Conservation (phyloP, 176 grass and related monocot genomes). For the Raddia distichophylla region DNA sequence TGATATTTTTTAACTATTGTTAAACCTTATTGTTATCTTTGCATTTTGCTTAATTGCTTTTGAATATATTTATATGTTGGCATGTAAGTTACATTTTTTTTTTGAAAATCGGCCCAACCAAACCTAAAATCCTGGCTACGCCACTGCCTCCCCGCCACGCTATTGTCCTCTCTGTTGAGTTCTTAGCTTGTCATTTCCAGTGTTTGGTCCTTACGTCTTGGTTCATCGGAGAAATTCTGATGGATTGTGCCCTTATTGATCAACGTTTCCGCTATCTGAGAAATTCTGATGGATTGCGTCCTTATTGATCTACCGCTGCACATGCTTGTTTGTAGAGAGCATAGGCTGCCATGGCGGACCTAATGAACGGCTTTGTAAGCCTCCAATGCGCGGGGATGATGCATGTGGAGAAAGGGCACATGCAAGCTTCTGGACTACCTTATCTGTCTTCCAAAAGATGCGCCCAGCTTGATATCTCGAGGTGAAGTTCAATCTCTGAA, state of each 20-base stretch:
- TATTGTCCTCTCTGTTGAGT: not conserved
- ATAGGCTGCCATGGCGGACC: slow-evolving; percentile 45
- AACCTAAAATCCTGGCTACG: too few species aligned
- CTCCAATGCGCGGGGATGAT: slow-evolving; percentile 43
- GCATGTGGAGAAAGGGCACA: slow-evolving; percentile 53
- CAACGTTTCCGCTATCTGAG: not conserved
- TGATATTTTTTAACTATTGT: too few species aligned
- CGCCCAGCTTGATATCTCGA: slow-evolving; percentile 52
- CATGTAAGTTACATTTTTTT: too few species aligned
- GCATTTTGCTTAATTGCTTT: too few species aligned
- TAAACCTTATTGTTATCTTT: too few species aligned
- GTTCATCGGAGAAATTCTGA: not conserved
- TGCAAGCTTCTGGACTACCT: slow-evolving; percentile 52
- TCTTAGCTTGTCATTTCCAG: not conserved
- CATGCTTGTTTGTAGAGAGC: slow-evolving; percentile 20
- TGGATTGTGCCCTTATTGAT: not conserved
- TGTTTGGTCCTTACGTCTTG: not conserved
- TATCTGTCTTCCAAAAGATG: slow-evolving; percentile 49
- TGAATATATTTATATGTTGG: too few species aligned
- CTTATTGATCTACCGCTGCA: not conserved
- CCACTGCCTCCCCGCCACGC: too few species aligned
- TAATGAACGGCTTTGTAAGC: slow-evolving; percentile 54
- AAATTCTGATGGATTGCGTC: not conserved
- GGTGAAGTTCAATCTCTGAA: slow-evolving; percentile 47
- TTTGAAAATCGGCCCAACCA: too few species aligned